Base-by-base conservation (phyloP, 441 rosid species). In the Metrosideros polymorpha region DNA sequence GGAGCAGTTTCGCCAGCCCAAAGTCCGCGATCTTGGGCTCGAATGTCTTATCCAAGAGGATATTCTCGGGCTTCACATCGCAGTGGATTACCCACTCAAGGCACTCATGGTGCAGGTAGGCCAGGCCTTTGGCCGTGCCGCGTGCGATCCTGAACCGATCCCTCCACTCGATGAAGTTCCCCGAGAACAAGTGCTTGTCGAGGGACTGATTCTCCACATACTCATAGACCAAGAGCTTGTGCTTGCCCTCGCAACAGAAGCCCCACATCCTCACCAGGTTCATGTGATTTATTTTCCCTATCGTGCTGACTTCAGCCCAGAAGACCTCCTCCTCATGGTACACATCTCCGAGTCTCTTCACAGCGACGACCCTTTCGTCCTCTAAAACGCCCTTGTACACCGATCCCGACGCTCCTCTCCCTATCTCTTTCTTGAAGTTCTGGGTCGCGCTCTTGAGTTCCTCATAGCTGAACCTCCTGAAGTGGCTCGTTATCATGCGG, bases 71-170 rank as follows among this genome's bases (percentile, higher is more conserved):
- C 88, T 92, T 92, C 85, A 89, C 88, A 19, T 90, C 92, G 39
- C 93, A 90, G 54, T 92, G 92, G 83, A 92, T 89, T 53, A 90
- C 89, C 91, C 93, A 92, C 86, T 92, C 93, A 17, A 91, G 90
- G 84, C 93, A 91, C 83, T 92, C 90, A 22, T 89, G 90, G 84
- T 91, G 91, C 83, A 90, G 88, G 88, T 89, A 90, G 17, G 93
- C 93, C 75, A 90, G 50, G 22, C 91, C 91, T 53, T 86, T 89
- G 7, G 92, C 93, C 2, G 89, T 88, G 35, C 91, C 92, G 43
- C 89, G 83, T 6, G 89, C 90, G 51, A 92, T 87, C 83, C 82
- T 85, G 61, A 88, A 91, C 56, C 92, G 86, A 35, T 88, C 88
- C 61, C 89, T 89, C 92, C 92, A 92, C 25, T 45, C 86, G 52